Percentiles rank a stretch among this genome's conserved stretches.
Conservation (phyloP, 495 filamentous ascomycete genomes). For the Penicillium canariense region DNA sequence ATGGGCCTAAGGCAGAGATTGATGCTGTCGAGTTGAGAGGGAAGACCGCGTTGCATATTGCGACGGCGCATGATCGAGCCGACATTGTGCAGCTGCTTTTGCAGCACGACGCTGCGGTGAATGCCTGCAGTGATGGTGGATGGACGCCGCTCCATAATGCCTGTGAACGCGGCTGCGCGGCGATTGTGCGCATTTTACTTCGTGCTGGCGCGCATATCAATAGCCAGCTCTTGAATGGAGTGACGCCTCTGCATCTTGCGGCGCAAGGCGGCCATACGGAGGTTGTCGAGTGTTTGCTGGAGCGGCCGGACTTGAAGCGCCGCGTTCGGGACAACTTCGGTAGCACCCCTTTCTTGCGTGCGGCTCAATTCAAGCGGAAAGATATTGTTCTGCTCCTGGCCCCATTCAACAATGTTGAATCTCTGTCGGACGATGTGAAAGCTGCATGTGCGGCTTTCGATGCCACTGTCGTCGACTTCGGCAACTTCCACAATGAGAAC, state of each 20-base stretch:
- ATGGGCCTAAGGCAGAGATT: conserved; percentile 44
- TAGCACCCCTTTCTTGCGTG: conserved; percentile 57
- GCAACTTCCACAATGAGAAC: conserved; percentile 62
- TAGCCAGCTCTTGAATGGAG: conserved; percentile 53
- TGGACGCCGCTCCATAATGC: conserved; percentile 69
- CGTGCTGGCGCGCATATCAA: conserved; percentile 55
- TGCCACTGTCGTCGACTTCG: conserved; percentile 68
- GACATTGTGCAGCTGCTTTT: conserved; percentile 58
- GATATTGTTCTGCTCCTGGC: conserved; percentile 58
- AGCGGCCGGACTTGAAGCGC: conserved; percentile 44
- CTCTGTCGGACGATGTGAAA: conserved; percentile 52
- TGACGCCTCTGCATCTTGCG: conserved; percentile 60
- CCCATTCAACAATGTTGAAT: conserved; percentile 51
- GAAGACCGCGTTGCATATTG: conserved; percentile 61
- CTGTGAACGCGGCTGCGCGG: conserved; percentile 52
- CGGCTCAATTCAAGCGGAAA: conserved; percentile 55
- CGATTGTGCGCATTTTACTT: conserved; percentile 49
- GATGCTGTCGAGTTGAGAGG: conserved; percentile 54
- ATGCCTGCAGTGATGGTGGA: conserved; percentile 56
- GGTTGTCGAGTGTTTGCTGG: conserved; percentile 54
- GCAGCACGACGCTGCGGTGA: conserved; percentile 48
- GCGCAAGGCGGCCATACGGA: conserved; percentile 60
- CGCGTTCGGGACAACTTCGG: conserved; percentile 59
- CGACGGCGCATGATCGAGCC: conserved; percentile 49
- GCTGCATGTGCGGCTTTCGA: conserved; percentile 61